A percentile compares a stretch with the other conserved stretches of the same genome.
Evolutionary conservation across 352 stramenopile species (phyloP).

Genomic region (Phytophthora rubi): DNA sequence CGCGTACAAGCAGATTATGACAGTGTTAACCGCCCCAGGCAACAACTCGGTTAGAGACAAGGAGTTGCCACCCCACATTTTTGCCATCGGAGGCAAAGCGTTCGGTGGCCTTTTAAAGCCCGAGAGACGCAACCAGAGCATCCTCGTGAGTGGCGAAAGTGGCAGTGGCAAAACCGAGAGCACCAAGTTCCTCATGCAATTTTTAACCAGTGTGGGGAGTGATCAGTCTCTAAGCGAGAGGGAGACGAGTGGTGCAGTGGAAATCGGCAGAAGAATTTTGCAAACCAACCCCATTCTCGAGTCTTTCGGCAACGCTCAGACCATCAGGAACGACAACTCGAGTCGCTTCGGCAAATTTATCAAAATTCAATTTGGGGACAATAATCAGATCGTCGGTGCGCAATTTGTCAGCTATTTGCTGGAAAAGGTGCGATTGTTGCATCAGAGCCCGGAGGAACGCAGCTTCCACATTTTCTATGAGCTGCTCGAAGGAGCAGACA

Average conservation of each 20-base stretch:
- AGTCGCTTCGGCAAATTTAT: constrained; percentile 97
- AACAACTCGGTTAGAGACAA: constrained; percentile 3
- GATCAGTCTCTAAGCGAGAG: constrained; percentile 32
- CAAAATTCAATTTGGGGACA: constrained; percentile 90
- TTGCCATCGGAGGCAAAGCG: constrained; percentile 88
- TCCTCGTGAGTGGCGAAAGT: constrained; percentile 93
- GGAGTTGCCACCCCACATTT: constrained; percentile 85
- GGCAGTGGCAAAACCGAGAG: constrained; percentile 96
- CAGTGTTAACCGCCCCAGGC: constrained; percentile 6
- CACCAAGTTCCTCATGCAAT: constrained; percentile 97
- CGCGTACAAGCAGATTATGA: constrained; percentile 68
- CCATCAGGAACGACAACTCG: constrained; percentile 97
- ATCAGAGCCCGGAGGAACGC: constrained; percentile 91
- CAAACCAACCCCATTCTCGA: constrained; percentile 98
- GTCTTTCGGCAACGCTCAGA: constrained; percentile 97
- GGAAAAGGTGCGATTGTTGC: constrained; percentile 96
- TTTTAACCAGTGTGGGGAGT: constrained; percentile 90
- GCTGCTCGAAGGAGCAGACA: constrained; percentile 84
- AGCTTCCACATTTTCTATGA: constrained; percentile 98
- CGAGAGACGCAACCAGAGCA: constrained; percentile 87
- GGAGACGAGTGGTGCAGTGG: constrained; percentile 51
- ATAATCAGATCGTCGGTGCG: constrained; percentile 89
- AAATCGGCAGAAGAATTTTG: constrained; percentile 90
- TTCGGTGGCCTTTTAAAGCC: constrained; percentile 76
- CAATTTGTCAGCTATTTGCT: constrained; percentile 97